Conservation (phyloP, 2,329 filamentous ascomycete genomes). For the Coleophoma cylindrospora region DNA sequence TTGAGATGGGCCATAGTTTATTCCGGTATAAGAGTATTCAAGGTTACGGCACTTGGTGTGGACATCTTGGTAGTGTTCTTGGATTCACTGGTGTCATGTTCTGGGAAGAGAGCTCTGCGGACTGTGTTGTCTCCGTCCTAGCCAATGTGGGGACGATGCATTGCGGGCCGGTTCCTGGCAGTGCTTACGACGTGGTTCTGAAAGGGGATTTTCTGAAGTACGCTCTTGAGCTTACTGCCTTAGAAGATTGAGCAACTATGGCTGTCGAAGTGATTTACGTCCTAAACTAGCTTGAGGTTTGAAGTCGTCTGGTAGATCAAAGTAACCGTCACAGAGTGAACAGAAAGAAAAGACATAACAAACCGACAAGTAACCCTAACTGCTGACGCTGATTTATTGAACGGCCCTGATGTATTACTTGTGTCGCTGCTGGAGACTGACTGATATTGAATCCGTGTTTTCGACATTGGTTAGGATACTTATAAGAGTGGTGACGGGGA, state of each 20-base stretch:
- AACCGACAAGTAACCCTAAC: too few species aligned
- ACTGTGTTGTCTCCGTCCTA: not conserved
- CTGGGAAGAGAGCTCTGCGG: not conserved
- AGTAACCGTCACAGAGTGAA: too few species aligned
- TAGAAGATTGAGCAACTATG: not conserved
- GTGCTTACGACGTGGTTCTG: slow-evolving; percentile 1
- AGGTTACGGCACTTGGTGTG: not conserved
- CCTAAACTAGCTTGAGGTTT: too few species aligned
- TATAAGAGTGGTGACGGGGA: too few species aligned
- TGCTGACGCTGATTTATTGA: too few species aligned
- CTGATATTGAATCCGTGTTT: too few species aligned
- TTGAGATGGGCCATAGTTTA: not conserved
- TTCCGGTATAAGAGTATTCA: not conserved
- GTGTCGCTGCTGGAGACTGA: too few species aligned
- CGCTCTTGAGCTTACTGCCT: slow-evolving; percentile 1
- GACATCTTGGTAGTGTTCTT: not conserved
- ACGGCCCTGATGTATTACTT: too few species aligned
- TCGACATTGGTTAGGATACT: too few species aligned
- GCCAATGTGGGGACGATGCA: slow-evolving; percentile 4
- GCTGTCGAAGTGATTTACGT: too few species aligned
- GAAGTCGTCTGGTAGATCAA: too few species aligned
- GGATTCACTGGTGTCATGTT: not conserved
- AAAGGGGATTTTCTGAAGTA: slow-evolving; percentile 2
- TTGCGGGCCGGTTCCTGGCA: slow-evolving; percentile 4
- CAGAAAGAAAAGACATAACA: too few species aligned